Evolutionary conservation across 495 filamentous ascomycete species (phyloP).

Genomic region (Tuber indicum): DNA sequence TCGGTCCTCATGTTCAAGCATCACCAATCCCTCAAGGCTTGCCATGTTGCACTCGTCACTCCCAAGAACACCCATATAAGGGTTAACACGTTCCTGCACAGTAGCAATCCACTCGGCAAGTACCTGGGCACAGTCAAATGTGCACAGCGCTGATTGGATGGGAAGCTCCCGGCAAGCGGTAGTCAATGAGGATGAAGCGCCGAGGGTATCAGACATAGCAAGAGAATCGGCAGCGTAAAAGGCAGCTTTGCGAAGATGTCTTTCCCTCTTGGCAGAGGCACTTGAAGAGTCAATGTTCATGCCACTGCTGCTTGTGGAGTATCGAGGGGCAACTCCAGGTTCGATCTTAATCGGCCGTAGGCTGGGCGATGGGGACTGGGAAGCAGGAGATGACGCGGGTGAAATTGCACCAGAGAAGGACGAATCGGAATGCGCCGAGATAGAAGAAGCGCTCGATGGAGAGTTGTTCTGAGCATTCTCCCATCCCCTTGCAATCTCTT

Average conservation of each 20-base stretch:
- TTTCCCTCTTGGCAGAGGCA: slow-evolving; percentile 62
- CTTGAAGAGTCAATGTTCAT: slow-evolving; percentile 43
- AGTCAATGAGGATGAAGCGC: slow-evolving; percentile 64
- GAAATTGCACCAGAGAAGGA: slow-evolving; percentile 49
- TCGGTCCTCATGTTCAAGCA: slow-evolving; percentile 86
- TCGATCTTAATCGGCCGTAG: slow-evolving; percentile 41
- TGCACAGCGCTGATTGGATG: slow-evolving; percentile 84
- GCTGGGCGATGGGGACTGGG: slow-evolving; percentile 48
- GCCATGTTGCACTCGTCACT: slow-evolving; percentile 69
- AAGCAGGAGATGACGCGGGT: slow-evolving; percentile 52
- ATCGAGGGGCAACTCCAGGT: slow-evolving; percentile 42
- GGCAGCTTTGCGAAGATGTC: slow-evolving; percentile 84
- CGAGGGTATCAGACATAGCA: slow-evolving; percentile 78
- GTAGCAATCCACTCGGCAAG: slow-evolving; percentile 95
- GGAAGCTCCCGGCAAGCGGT: slow-evolving; percentile 84
- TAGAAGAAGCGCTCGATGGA: slow-evolving; percentile 46
- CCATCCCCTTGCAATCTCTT: slow-evolving; percentile 73
- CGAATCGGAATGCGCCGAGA: slow-evolving; percentile 50
- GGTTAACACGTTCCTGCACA: slow-evolving; percentile 87
- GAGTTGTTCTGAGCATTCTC: slow-evolving; percentile 39
- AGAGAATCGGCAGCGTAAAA: slow-evolving; percentile 93
- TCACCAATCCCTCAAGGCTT: slow-evolving; percentile 75
- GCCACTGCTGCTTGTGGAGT: slow-evolving; percentile 17
- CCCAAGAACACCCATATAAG: slow-evolving; percentile 79
- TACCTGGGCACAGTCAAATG: slow-evolving; percentile 94